These are phyloP conservation scores for Auricularia sp. DNA, from an alignment of 768 basidiomycete species.

Conservation along the genomic window DNA sequence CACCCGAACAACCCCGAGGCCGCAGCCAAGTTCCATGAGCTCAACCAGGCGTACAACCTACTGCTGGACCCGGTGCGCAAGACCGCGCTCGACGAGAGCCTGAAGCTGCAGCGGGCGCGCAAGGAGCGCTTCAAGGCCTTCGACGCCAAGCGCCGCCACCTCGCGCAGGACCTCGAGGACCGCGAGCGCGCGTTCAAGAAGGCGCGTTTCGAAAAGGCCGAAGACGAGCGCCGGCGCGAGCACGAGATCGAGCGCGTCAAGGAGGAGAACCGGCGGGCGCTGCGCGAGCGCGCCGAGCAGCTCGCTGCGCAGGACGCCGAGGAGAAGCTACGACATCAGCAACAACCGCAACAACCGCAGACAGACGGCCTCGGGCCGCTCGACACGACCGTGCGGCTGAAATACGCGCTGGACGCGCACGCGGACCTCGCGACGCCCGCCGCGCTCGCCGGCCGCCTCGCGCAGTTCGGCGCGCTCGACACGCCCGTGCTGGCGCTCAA, in stretches of 20 bases:
- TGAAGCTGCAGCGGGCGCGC: constrained; percentile 59
- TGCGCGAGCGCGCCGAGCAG: constrained; percentile 57
- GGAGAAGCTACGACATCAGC: constrained; percentile 15
- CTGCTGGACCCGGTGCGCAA: constrained; percentile 72
- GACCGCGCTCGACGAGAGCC: constrained; percentile 68
- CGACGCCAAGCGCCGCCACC: constrained; percentile 61
- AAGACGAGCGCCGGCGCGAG: constrained; percentile 41
- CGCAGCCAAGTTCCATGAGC: constrained; percentile 76
- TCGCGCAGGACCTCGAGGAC: constrained; percentile 72
- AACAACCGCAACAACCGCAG: constrained; percentile 6
- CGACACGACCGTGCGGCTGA: constrained; percentile 70
- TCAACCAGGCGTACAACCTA: constrained; percentile 72
- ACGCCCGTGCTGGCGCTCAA: constrained; percentile 63
- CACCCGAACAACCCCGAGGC: constrained; percentile 76
- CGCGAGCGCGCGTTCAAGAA: constrained; percentile 72
- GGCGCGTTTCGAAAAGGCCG: constrained; percentile 47
- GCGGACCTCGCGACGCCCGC: constrained; percentile 45
- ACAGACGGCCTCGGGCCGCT: constrained; percentile 35
- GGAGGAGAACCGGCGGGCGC: constrained; percentile 58
- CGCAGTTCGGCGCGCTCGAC: constrained; percentile 56
- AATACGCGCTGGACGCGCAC: constrained; percentile 50
- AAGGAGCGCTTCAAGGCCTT: constrained; percentile 60
- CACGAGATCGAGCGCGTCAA: constrained; percentile 63
- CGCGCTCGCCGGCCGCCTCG: constrained; percentile 41
- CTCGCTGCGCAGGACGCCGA: constrained; percentile 37